Evolutionary conservation across 345 rosid species (phyloP), one percentile per base, ranked within the genome.

Genomic region (Toxicodendron radicans): DNA sequence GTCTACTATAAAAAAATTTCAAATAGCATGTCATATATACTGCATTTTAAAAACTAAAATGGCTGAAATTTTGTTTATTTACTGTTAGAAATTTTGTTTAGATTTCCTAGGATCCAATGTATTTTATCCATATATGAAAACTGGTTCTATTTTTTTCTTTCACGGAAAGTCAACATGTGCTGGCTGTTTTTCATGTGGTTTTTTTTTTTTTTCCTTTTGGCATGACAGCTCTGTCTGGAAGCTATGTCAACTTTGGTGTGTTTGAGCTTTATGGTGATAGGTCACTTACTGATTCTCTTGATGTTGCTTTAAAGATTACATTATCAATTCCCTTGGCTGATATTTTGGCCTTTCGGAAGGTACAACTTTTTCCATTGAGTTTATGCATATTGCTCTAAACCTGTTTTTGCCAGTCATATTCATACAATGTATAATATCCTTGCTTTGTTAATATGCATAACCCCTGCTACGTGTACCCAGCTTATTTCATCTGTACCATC

Each of bases 201-300:
- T 18, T 16, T n/a, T 23, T 24, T 23, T 58, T 10, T 21, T 5
- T 54, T 18, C 13, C 5, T 5, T 17, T 56, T 56, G 8, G 5
- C 16, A 71, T 75, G 74, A 62, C 78, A 82, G 85, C 85, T 38
- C 68, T 82, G 9, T 57, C 78, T 4, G 82, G 82, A 58, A 72
- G 78, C 74, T 82, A 78, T 72, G 77, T 72, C 53, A 82, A 82
- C 59, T 82, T 82, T 68, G 82, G 85, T 56, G 82, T 82, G 30
- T 82, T 82, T 78, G 85, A 78, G 60, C 72, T 82, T 9, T 82
- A 82, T 58, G 85, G 85, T 24, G 85, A 82, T 64, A 65, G 69
- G 8, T 45, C 69, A 65, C 54, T 65, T 16, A 10, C 14, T 43
- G 69, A 65, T 43, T 13, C 53, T 10, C 32, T 65, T 41, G 54